Evolutionary conservation across 345 rosid genomes (phyloP), one percentile per base, ranked within the genome.

Genomic region (Brassica napus): DNA sequence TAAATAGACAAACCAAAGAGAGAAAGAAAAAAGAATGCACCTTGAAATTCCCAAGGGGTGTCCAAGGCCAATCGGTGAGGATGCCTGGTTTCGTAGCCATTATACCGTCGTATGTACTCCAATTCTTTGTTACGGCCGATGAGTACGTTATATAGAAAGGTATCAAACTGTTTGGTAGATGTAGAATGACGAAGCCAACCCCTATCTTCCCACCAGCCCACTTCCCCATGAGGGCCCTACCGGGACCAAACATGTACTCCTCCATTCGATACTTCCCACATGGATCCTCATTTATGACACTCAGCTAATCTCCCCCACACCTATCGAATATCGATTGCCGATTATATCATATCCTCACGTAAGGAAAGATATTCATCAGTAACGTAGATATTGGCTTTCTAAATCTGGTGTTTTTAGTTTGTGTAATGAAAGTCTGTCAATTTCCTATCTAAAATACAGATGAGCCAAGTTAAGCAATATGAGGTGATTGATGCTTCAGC

Each of bases 61-160:
- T 66, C 88, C 90, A 87, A 4, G 90, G 90, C 90, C 89, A 87
- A 4, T 86, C 82, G 3, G 86, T 83, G 75, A 87, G 87, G 58
- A 86, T 65, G 74, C 90, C 90, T 65, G 90, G 90, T 72, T 79
- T 86, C 18, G 88, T 69, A 52, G 91, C 91, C 91, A 88, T 88
- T 75, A 72, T 78, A 57, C 72, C 66, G 76, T 63, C 24, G 49
- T 57, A 39, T 78, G 68, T 79, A 52, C 23, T 77, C 65, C 30
- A 64, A 71, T 65, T 37, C 71, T 71, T 77, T 32, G 30, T 77
- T 60, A 71, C 52, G 44, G 15, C 28, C 55, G 28, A 31, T 35
- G 35, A 47, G 49, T 18, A 3, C 28, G 49, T 63, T 78, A 79
- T 72, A 73, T 72, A 79, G 73, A 60, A 67, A 30, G 21, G 24